Base-by-base conservation (phyloP, 2,329 filamentous ascomycete species). In the Aspergillus latus region DNA sequence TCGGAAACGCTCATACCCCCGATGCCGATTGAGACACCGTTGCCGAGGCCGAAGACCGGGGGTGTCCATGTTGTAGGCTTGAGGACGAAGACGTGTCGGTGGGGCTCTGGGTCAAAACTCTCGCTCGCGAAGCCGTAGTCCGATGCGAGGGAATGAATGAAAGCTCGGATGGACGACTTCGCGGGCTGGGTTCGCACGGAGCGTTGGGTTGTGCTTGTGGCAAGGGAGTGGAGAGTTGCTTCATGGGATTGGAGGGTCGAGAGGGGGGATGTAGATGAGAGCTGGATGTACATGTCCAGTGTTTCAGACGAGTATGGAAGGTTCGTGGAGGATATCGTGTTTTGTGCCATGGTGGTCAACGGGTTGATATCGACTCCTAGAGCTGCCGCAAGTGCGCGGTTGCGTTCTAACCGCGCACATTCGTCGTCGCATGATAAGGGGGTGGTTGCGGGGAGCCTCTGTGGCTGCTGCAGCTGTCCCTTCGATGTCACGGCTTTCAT, bases 61-160 rank as follows among this genome's bases (percentile, higher is more conserved):
- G 69, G 69, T 37, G 59, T 79, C 82, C 62, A 80, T 62, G 66
- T 81, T 72, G 62, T 78, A 70, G 70, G 68, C 45, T 97, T 97
- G 76, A 93, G 92, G 30, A 97, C 82, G 53, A 88, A 85, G 11
- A 97, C 91, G 67, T 96, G 92, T 3, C 94, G 87, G 72, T 97
- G 88, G 0, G 92, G 92, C 68, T 97, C 93, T 0, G 88, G 88
- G 69, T 99, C 94, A 72, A 94, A 88, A 66, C 90, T 95, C 72
- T 94, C 89, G 37, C 88, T 92, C 65, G 96, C 89, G 43, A 99
- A 83, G 0, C 92, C 92, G 73, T 92, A 97, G 71, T 97, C 93
- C 63, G 90, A 86, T 0, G 93, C 92, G 0, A 99, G 82, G 1
- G 84, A 80, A 71, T 99, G 94, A 5, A 96, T 69, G 70, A 97